Conservation (phyloP, 768 basidiomycete species). For the Lyophyllum shimeji region DNA sequence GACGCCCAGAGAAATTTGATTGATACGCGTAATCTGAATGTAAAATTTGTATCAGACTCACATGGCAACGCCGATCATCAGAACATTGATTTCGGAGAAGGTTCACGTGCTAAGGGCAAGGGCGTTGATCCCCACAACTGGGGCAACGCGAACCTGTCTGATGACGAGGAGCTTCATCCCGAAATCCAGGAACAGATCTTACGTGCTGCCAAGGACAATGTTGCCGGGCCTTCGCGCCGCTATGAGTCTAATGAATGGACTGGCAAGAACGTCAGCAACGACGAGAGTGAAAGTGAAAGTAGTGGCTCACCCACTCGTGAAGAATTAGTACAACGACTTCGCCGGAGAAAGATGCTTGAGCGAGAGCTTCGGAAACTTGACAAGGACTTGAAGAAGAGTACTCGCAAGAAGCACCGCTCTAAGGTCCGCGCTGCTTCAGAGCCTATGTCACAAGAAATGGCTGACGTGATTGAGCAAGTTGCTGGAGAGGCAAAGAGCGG, state of each 20-base stretch:
- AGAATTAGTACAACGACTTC: neutral
- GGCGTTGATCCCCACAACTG: conserved; percentile 1
- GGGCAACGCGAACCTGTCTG: neutral
- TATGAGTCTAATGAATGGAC: neutral
- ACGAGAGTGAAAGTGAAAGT: neutral
- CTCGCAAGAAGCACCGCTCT: neutral
- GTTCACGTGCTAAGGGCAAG: conserved; percentile 9
- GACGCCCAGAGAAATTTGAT: neutral
- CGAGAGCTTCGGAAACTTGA: neutral
- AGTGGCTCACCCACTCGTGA: neutral
- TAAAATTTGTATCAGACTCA: neutral
- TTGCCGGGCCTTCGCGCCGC: neutral
- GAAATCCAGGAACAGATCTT: neutral
- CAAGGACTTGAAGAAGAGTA: neutral
- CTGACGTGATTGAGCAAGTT: neutral
- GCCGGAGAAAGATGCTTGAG: neutral
- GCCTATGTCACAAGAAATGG: neutral
- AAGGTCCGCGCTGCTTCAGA: neutral
- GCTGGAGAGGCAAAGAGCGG: neutral
- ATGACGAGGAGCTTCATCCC: conserved; percentile 5
- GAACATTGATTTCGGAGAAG: too few species aligned
- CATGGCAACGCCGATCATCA: neutral
- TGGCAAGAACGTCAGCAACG: neutral
- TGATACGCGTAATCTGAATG: neutral
- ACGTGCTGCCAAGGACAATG: neutral